Evolutionary conservation across 129 eudicot genomes (phyloP).

Genomic region (Flaveria sonorensis): DNA sequence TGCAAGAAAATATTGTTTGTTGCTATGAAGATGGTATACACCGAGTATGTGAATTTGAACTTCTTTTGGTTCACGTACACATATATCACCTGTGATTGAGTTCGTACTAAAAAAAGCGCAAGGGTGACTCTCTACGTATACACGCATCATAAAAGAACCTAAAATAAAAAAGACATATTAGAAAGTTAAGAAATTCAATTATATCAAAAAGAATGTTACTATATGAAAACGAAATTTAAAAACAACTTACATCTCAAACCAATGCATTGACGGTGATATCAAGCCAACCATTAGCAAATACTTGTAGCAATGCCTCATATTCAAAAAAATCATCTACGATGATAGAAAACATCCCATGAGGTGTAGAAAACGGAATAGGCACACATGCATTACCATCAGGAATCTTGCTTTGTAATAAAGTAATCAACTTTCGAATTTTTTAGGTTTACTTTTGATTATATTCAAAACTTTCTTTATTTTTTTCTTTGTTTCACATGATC

Average conservation of each 20-base stretch:
- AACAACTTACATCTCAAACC: neutral
- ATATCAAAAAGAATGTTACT: neutral
- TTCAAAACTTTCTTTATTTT: too few relatives aligned
- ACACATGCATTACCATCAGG: too few relatives aligned
- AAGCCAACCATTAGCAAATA: neutral
- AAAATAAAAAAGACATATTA: neutral
- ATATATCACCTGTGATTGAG: neutral
- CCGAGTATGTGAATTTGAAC: neutral
- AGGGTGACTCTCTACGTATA: neutral
- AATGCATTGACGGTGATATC: neutral
- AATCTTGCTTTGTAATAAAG: too few relatives aligned
- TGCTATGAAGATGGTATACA: neutral
- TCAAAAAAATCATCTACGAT: too few relatives aligned
- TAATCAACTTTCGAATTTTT: too few relatives aligned
- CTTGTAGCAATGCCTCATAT: too few relatives aligned
- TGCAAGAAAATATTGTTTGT: constrained; percentile 7
- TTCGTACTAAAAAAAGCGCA: neutral
- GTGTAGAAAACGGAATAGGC: too few relatives aligned
- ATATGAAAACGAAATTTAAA: neutral
- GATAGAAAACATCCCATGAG: too few relatives aligned
- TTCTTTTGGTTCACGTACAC: neutral
- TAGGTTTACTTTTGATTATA: too few relatives aligned
- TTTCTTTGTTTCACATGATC: too few relatives aligned
- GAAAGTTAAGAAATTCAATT: neutral
- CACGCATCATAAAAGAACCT: neutral